phyloP scores from a whole-genome alignment of 768 basidiomycete genomes.

The Boletus barrowsii region DNA sequence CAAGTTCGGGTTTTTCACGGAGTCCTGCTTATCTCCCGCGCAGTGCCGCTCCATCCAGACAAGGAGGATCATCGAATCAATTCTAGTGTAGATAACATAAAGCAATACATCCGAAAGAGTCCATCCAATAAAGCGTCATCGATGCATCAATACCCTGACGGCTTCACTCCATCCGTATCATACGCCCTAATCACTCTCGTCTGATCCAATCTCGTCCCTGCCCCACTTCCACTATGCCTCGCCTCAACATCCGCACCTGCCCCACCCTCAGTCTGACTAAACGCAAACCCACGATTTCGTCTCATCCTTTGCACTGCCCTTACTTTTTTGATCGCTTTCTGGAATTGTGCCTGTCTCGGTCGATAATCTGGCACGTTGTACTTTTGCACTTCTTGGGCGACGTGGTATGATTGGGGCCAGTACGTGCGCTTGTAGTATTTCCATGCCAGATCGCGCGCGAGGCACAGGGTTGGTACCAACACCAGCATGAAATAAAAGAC shows the following conservation, averaged over 20 bases:
- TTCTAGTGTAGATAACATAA: neutral
- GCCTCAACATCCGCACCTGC: slow-evolving; percentile 24
- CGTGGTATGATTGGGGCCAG: slow-evolving; percentile 89
- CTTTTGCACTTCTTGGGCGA: slow-evolving; percentile 98
- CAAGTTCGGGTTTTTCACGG: no score
- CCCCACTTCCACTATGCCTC: neutral
- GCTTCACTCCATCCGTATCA: slow-evolving; percentile 77
- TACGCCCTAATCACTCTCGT: slow-evolving; percentile 81
- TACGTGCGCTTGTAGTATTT: slow-evolving; percentile 97
- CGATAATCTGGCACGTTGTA: slow-evolving; percentile 97
- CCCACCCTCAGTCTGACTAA: slow-evolving; percentile 93
- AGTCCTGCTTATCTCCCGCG: no score
- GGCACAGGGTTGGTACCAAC: slow-evolving; percentile 79
- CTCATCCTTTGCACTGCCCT: slow-evolving; percentile 98
- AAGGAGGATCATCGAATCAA: no score
- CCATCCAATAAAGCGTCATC: neutral
- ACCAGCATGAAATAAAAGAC: slow-evolving; percentile 90
- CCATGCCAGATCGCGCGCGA: slow-evolving; percentile 90
- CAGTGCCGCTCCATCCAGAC: no score
- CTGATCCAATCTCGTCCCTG: slow-evolving; percentile 67
- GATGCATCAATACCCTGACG: slow-evolving; percentile 64
- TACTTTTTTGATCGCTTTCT: slow-evolving; percentile 99
- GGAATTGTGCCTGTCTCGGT: slow-evolving; percentile 98
- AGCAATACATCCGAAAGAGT: neutral
- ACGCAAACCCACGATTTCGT: slow-evolving; percentile 94